Percentiles rank a stretch among this genome's conserved stretches.
phyloP scores from a whole-genome alignment of 306 rosid species.

The Ormosia emarginata region DNA sequence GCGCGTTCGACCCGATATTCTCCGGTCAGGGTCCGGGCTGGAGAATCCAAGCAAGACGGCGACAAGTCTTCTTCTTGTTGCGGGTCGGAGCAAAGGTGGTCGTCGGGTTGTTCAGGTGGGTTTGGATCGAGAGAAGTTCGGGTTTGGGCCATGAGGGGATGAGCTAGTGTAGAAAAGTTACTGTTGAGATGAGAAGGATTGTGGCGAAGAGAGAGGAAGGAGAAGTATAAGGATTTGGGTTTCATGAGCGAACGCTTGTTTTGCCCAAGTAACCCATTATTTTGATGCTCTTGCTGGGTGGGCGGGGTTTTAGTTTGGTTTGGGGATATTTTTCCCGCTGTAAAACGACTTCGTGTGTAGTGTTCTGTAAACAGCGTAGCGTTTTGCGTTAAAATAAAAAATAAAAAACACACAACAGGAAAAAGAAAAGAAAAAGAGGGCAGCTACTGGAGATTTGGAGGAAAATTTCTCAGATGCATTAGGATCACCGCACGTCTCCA shows the following conservation, averaged over 20 bases:
- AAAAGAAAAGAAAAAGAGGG: too few species aligned
- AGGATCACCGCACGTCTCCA: too few species aligned
- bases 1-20: conserved; percentile 66
- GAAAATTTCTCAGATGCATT: too few species aligned
- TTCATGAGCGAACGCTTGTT: conserved; percentile 55
- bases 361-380: background rate
- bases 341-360: background rate
- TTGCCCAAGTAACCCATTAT: conserved; percentile 29
- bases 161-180: background rate
- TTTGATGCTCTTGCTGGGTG: background rate
- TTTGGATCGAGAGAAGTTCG: conserved; percentile 24
- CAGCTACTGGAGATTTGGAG: too few species aligned
- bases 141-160: conserved; percentile 49
- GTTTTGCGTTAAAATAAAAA: background rate
- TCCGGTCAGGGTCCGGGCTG: conserved; percentile 32
- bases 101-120: conserved; percentile 31
- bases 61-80: conserved; percentile 14
- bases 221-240: conserved; percentile 33
- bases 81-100: conserved; percentile 8
- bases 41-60: conserved; percentile 19
- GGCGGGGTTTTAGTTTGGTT: background rate
- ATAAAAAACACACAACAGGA: too few species aligned
- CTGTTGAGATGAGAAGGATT: background rate
- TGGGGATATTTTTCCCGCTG: background rate
- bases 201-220: background rate